A percentile compares a stretch with the other conserved stretches of the same genome.
phyloP scores from a whole-genome alignment of 2,329 filamentous ascomycete species.

The Coniochaeta sp. region DNA sequence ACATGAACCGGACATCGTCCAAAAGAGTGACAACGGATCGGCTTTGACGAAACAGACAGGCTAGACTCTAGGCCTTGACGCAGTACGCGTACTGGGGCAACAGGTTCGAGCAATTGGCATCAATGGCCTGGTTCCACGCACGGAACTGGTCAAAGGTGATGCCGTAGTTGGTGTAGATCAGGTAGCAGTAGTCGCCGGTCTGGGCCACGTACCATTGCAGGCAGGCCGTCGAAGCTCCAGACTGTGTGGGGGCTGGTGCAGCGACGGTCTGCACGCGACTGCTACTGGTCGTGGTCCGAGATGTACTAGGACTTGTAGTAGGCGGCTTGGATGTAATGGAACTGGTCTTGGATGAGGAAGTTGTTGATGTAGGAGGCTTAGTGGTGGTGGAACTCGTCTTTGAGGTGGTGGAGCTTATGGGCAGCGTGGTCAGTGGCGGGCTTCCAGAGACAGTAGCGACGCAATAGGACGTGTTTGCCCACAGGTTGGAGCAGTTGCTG shows the following conservation, averaged over 20 bases:
- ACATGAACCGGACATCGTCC: too few relatives aligned
- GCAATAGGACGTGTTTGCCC: constrained; percentile 21
- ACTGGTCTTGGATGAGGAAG: too few relatives aligned
- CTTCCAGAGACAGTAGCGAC: constrained; percentile 9
- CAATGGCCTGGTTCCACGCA: neutral
- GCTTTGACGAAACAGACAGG: too few relatives aligned
- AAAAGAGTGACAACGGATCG: too few relatives aligned
- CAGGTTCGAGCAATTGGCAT: neutral
- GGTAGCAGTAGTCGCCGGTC: neutral
- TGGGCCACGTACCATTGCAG: neutral
- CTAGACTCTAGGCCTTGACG: neutral
- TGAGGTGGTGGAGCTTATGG: too few relatives aligned
- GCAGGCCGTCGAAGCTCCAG: neutral
- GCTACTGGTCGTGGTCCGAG: too few relatives aligned
- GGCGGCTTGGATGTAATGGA: too few relatives aligned
- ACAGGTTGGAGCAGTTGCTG: constrained; percentile 25
- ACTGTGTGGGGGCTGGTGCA: neutral
- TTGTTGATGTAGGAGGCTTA: too few relatives aligned
- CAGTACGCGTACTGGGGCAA: neutral
- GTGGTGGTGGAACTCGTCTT: too few relatives aligned
- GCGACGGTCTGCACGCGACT: neutral
- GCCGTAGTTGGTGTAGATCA: neutral
- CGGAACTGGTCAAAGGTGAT: neutral
- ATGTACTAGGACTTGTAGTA: too few relatives aligned
- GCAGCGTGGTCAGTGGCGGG: constrained; percentile 4